These are phyloP conservation scores for Solanum chacoense DNA, from an alignment of 305 asterid species.

Conservation along the genomic window DNA sequence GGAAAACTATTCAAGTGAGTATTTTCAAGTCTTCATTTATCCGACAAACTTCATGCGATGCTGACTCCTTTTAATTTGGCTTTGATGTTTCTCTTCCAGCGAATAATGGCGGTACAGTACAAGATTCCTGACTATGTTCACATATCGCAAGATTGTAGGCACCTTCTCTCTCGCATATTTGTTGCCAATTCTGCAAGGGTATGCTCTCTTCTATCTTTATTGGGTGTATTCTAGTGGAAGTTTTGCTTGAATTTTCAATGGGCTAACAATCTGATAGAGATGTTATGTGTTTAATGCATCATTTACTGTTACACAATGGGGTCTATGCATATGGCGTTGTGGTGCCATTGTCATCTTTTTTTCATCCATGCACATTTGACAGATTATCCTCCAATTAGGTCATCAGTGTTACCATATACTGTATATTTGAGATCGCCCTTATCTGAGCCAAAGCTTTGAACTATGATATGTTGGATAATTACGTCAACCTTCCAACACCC, in stretches of 20 bases:
- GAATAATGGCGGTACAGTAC: conserved; percentile 93
- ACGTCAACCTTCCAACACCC: background rate
- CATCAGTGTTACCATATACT: background rate
- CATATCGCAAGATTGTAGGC: conserved; percentile 29
- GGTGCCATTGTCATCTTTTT: background rate
- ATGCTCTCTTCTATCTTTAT: conserved; percentile 4
- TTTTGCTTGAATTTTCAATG: background rate
- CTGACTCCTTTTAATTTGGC: background rate
- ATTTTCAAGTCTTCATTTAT: background rate
- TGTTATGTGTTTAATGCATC: background rate
- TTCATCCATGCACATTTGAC: background rate
- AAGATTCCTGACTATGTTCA: conserved; percentile 94
- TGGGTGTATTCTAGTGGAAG: background rate
- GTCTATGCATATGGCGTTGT: background rate
- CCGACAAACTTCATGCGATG: background rate
- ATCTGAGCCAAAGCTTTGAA: background rate
- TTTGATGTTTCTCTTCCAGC: conserved; percentile 33
- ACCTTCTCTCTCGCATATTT: conserved; percentile 91
- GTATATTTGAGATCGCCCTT: background rate
- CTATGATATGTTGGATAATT: background rate
- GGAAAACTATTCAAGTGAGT: conserved; percentile 83
- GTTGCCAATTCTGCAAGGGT: conserved; percentile 75
- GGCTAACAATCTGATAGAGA: background rate
- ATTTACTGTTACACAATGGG: background rate
- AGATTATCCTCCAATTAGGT: background rate